Percentiles rank a stretch among this genome's conserved stretches.
These are phyloP conservation scores for Lepidopterella palustris DNA, from an alignment of 495 filamentous ascomycete species.

Conservation along the genomic window DNA sequence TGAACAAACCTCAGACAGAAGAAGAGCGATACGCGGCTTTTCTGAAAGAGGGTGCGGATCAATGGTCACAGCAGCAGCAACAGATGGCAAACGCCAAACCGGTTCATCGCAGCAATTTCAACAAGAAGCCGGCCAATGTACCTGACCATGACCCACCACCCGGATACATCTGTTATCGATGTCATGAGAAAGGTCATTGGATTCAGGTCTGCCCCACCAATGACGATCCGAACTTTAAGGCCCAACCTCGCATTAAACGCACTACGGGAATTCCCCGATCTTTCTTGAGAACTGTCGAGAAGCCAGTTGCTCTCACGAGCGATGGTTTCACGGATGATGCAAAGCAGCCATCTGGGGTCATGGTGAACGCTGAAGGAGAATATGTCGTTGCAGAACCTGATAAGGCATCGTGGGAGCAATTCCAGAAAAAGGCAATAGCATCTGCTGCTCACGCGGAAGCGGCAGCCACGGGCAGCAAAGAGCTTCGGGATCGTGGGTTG, in stretches of 20 bases:
- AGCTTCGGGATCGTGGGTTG: conserved; percentile 76
- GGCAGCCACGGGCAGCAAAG: conserved; percentile 66
- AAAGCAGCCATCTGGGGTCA: conserved; percentile 75
- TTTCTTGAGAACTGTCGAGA: conserved; percentile 88
- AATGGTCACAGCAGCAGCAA: conserved; percentile 83
- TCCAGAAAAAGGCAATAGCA: conserved; percentile 84
- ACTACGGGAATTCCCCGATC: conserved; percentile 94
- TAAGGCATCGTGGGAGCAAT: conserved; percentile 90
- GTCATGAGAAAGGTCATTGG: conserved; percentile 97
- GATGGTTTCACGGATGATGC: conserved; percentile 68
- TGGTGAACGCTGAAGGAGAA: conserved; percentile 96
- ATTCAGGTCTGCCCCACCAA: conserved; percentile 97
- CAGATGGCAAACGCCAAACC: conserved; percentile 77
- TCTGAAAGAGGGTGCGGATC: conserved; percentile 73
- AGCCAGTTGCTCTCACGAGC: conserved; percentile 61
- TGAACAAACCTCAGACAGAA: conserved; percentile 71
- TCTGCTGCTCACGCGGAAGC: conserved; percentile 70
- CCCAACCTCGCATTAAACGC: conserved; percentile 81
- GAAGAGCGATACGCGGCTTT: conserved; percentile 87
- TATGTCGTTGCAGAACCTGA: conserved; percentile 93
- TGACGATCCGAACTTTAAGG: conserved; percentile 90
- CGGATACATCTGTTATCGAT: conserved; percentile 96
- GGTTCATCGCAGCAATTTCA: conserved; percentile 48
- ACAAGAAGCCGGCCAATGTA: conserved; percentile 63
- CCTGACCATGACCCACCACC: conserved; percentile 86